These are phyloP conservation scores for Boletus subcaerulescens DNA, from an alignment of 768 basidiomycete genomes.

Conservation along the genomic window DNA sequence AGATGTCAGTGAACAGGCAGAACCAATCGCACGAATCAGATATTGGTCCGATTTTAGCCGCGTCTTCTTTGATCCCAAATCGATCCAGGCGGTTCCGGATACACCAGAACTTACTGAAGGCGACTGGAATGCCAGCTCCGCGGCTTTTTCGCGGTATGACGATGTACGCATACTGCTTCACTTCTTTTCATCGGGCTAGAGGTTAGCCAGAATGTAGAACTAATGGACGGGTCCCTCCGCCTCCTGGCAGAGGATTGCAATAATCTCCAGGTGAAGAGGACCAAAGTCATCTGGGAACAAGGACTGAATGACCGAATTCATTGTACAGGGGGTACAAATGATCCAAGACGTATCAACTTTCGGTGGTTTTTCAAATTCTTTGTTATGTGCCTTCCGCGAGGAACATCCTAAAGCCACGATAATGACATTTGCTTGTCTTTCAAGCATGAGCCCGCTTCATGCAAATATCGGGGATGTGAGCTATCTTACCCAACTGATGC, in stretches of 20 bases:
- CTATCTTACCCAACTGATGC: constrained; percentile 2
- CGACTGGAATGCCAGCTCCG: constrained; percentile 55
- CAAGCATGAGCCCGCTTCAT: constrained; percentile 36
- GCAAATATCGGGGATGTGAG: constrained; percentile 46
- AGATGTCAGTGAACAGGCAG: constrained; percentile 7
- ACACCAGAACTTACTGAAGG: constrained; percentile 46
- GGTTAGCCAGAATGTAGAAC: constrained; percentile 46
- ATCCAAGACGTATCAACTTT: constrained; percentile 60
- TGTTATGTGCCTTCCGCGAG: constrained; percentile 62
- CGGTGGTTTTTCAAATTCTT: constrained; percentile 59
- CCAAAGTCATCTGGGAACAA: background rate
- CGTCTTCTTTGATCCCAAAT: constrained; percentile 59
- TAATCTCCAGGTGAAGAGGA: constrained; percentile 55
- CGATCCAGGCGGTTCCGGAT: constrained; percentile 63
- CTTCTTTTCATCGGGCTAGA: background rate
- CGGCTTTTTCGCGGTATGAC: constrained; percentile 52
- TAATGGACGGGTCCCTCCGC: constrained; percentile 70
- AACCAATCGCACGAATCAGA: constrained; percentile 30
- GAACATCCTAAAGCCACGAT: constrained; percentile 64
- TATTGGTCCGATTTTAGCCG: constrained; percentile 54
- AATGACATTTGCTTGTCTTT: constrained; percentile 57
- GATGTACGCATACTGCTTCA: constrained; percentile 40
- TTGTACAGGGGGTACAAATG: constrained; percentile 63
- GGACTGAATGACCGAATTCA: background rate
- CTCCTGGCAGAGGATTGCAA: constrained; percentile 74